These are phyloP conservation scores for Coniferiporia sulphurascens DNA, from an alignment of 1,284 basidiomycete genomes.

Conservation along the genomic window DNA sequence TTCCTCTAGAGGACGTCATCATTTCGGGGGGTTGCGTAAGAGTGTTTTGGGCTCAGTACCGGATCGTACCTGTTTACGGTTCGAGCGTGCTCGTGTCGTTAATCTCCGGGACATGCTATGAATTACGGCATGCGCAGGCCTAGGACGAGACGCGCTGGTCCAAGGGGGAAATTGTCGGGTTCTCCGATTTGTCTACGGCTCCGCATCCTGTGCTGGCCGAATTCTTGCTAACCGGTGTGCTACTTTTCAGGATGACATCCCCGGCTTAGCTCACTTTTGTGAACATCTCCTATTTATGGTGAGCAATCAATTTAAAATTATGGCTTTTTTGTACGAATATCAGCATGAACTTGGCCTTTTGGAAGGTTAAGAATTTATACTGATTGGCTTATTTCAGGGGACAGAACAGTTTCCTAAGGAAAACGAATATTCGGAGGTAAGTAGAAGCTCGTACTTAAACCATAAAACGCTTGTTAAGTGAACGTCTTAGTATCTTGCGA, in stretches of 20 bases:
- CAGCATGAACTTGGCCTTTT: too few species aligned
- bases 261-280: slow-evolving; percentile 88
- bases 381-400: slow-evolving; percentile 42
- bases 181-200: too few species aligned
- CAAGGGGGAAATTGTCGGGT: too few species aligned
- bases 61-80: too few species aligned
- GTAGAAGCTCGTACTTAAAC: background rate
- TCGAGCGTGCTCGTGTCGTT: too few species aligned
- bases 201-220: background rate
- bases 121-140: too few species aligned
- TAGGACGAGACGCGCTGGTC: too few species aligned
- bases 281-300: slow-evolving; percentile 98
- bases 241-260: slow-evolving; percentile 66
- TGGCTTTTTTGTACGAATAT: too few species aligned
- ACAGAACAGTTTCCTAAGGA: slow-evolving; percentile 82
- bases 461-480: background rate
- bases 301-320: slow-evolving; percentile 22
- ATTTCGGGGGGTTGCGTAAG: too few species aligned
- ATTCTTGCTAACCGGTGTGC: background rate
- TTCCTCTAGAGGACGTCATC: too few species aligned
- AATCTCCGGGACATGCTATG: too few species aligned
- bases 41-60: too few species aligned
- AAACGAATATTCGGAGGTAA: slow-evolving; percentile 86
- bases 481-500: slow-evolving; percentile 69
- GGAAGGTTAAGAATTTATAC: slow-evolving; percentile 3